These are phyloP conservation scores for Puccinia novopanici DNA, from an alignment of 1,284 basidiomycete species.

Conservation along the genomic window DNA sequence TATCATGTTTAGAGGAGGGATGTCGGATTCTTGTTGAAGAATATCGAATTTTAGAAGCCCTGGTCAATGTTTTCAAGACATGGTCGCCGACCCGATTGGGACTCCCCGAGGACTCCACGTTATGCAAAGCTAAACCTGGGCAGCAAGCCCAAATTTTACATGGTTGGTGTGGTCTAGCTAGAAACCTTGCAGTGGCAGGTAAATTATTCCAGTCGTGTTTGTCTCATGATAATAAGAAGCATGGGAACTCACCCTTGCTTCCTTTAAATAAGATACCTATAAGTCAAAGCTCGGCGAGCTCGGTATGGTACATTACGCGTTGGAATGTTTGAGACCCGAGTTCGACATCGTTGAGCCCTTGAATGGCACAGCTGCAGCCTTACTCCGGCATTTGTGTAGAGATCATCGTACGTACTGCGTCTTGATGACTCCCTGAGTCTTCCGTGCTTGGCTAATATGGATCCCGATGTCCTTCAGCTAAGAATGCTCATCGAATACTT, in stretches of 20 bases:
- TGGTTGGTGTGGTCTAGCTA: constrained; percentile 40
- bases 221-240: neutral
- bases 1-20: constrained; percentile 2
- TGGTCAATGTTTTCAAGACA: constrained; percentile 7
- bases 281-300: constrained; percentile 22
- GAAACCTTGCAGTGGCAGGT: constrained; percentile 49
- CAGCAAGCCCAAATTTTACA: constrained; percentile 49
- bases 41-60: constrained; percentile 23
- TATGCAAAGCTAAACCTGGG: constrained; percentile 27
- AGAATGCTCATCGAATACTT: constrained; percentile 8
- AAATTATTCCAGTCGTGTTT: constrained; percentile 2
- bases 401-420: neutral
- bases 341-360: constrained; percentile 47
- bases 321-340: constrained; percentile 28
- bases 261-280: constrained; percentile 25
- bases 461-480: neutral
- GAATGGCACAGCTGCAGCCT: constrained; percentile 19
- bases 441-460: too few species aligned
- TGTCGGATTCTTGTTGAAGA: constrained; percentile 36
- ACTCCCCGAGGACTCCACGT: neutral
- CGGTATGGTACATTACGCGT: constrained; percentile 25
- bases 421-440: too few species aligned
- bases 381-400: constrained; percentile 48
- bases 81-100: constrained; percentile 21
- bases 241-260: neutral